Conservation (phyloP, 257 asterid genomes). For the Lycium barbarum region DNA sequence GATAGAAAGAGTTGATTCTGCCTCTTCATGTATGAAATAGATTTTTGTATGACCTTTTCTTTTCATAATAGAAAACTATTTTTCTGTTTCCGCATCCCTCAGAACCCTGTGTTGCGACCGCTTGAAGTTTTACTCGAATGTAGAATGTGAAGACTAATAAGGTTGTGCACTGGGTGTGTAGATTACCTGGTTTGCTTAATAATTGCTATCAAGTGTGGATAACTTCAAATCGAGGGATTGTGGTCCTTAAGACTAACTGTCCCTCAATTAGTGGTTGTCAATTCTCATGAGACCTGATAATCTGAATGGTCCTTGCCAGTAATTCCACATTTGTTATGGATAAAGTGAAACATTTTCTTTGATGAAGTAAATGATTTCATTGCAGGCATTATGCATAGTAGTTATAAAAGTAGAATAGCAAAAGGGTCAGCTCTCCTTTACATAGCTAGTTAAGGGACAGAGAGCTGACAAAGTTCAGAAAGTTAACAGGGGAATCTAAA, state of each 20-base stretch:
- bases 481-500: too few species aligned
- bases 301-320: constrained; percentile 20
- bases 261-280: neutral
- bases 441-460: too few species aligned
- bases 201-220: neutral
- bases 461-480: too few species aligned
- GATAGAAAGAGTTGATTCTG: constrained; percentile 5
- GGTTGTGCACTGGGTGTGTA: neutral
- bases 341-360: neutral
- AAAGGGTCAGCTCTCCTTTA: too few species aligned
- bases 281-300: constrained; percentile 3
- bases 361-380: too few species aligned
- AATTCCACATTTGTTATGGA: neutral
- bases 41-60: neutral
- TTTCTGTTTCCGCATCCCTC: neutral
- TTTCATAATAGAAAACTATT: neutral
- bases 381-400: too few species aligned
- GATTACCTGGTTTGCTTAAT: neutral
- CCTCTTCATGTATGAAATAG: neutral
- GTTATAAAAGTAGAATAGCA: too few species aligned
- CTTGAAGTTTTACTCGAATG: neutral
- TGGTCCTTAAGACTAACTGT: neutral
- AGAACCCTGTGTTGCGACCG: neutral
- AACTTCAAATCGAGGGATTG: neutral
- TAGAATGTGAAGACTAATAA: neutral